Evolutionary conservation across 2,329 filamentous ascomycete species (phyloP).

Genomic region (Sclerotinia sclerotiorum): DNA sequence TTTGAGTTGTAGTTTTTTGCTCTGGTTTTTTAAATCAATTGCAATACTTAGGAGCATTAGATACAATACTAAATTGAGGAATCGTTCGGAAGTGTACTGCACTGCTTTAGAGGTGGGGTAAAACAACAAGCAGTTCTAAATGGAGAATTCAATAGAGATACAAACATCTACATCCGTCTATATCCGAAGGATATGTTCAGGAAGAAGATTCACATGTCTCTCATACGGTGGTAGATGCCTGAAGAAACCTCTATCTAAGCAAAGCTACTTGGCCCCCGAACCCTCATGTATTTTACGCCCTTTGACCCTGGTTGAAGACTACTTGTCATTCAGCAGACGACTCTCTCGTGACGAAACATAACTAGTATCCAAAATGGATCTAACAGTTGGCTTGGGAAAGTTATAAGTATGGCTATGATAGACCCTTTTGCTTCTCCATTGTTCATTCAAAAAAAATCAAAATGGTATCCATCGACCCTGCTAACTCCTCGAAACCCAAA

Average conservation of each 20-base stretch:
- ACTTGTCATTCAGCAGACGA: conserved; percentile 4
- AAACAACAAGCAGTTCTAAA: not conserved
- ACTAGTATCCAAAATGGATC: not conserved
- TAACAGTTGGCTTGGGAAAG: too few relatives aligned
- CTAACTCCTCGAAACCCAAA: conserved; percentile 25
- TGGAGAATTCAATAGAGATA: not conserved
- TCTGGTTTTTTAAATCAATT: not conserved
- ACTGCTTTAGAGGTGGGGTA: not conserved
- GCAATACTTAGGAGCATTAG: not conserved
- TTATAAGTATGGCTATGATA: conserved; percentile 2
- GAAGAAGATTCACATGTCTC: not conserved
- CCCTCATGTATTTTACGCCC: conserved; percentile 9
- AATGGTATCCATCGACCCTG: not conserved
- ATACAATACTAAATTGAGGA: not conserved
- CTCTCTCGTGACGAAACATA: not conserved
- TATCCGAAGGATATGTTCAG: not conserved
- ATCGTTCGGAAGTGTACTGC: not conserved
- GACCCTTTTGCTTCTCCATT: conserved; percentile 8
- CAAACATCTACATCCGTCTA: not conserved
- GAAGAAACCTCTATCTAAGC: not conserved
- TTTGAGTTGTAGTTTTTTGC: not conserved
- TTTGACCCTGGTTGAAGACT: not conserved
- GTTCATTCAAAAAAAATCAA: not conserved
- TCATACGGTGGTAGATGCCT: not conserved
- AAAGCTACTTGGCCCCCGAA: not conserved